Evolutionary conservation across 164 flowering plant genomes (phyloP).

Genomic region (Buxus sempervirens): DNA sequence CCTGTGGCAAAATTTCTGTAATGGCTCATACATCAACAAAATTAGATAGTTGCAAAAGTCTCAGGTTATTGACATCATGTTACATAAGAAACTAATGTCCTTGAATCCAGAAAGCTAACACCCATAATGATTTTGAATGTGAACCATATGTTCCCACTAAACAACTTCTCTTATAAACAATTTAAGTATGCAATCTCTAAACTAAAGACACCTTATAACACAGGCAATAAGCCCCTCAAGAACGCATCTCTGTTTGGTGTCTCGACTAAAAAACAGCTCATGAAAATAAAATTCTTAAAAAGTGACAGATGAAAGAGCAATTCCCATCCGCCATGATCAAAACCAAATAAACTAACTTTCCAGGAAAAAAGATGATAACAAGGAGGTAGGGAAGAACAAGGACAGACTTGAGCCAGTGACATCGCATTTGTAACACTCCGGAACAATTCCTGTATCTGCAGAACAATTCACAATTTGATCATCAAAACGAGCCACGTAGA

Average conservation of each 20-base stretch:
- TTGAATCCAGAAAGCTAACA: too few relatives aligned
- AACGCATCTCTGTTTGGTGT: not conserved
- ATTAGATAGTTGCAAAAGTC: not conserved
- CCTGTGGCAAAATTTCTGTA: not conserved
- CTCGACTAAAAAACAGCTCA: not conserved
- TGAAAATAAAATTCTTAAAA: not conserved
- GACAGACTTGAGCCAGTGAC: constrained; percentile 66
- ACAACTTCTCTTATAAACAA: too few relatives aligned
- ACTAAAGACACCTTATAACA: not conserved
- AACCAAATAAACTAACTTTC: not conserved
- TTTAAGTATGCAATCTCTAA: not conserved
- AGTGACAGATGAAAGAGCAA: not conserved
- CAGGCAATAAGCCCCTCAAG: not conserved
- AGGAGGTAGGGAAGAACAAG: not conserved
- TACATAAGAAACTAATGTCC: not conserved
- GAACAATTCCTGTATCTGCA: constrained; percentile 59
- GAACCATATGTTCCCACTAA: too few relatives aligned
- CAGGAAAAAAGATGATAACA: not conserved
- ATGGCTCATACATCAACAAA: not conserved
- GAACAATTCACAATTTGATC: constrained; percentile 1
- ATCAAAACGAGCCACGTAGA: too few relatives aligned
- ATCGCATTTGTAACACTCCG: constrained; percentile 45
- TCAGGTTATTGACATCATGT: not conserved
- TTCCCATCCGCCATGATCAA: not conserved
- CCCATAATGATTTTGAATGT: too few relatives aligned